Evolutionary conservation across 2,329 filamentous ascomycete species (phyloP).

Genomic region (Apiospora aurea): DNA sequence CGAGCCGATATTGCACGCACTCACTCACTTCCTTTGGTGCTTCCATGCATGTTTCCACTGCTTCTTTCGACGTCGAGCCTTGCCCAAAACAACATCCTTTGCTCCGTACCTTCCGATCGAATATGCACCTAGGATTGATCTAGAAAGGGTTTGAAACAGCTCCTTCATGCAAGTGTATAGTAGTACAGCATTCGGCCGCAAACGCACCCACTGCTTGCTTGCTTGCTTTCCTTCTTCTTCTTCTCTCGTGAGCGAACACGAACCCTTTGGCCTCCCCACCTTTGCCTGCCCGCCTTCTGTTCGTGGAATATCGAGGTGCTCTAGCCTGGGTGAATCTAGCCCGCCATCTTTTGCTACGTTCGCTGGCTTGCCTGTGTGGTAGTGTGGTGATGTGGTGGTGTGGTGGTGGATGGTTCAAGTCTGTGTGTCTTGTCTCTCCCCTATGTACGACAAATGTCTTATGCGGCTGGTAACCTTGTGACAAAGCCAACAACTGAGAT

Average conservation of each 20-base stretch:
- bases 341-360: not conserved
- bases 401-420: not conserved
- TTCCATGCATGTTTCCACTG: conserved; percentile 35
- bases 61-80: conserved; percentile 20
- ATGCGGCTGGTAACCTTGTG: conserved; percentile 4
- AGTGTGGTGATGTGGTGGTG: not conserved
- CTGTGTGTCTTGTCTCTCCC: conserved; percentile 13
- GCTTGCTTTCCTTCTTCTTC: too few species aligned
- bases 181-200: not conserved
- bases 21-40: conserved; percentile 26
- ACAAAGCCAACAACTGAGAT: conserved; percentile 2
- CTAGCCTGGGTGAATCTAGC: not conserved
- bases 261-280: not conserved
- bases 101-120: conserved; percentile 20
- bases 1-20: conserved; percentile 17
- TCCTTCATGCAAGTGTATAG: conserved; percentile 22
- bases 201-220: not conserved
- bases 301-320: not conserved
- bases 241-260: not conserved
- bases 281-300: not conserved
- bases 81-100: conserved; percentile 20
- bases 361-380: not conserved
- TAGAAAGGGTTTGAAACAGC: conserved; percentile 24
- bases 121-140: conserved; percentile 20
- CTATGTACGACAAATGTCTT: not conserved